Evolutionary conservation across 805 yeast species (phyloP).

Genomic region (Monosporozyma unispora): DNA sequence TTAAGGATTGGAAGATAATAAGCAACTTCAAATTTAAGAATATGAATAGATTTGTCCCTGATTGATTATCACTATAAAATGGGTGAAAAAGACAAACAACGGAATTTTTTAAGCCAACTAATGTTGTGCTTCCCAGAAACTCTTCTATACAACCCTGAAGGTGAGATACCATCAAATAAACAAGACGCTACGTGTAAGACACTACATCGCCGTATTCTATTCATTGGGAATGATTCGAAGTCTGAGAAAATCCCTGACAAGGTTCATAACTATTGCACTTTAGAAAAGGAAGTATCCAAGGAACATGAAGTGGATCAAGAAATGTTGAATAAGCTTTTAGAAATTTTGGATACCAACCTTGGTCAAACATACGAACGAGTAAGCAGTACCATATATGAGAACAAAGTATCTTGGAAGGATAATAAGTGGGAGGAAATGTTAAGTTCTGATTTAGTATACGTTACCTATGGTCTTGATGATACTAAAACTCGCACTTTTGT

Average conservation of each 20-base stretch:
- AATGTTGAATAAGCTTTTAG: constrained; percentile 5
- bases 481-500: neutral
- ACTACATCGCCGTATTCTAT: neutral
- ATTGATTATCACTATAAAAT: neutral
- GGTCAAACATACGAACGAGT: constrained; percentile 17
- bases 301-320: neutral
- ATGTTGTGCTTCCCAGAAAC: neutral
- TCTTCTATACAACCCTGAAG: neutral
- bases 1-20: no score
- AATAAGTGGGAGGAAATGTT: constrained; percentile 26
- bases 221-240: neutral
- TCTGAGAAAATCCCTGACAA: neutral
- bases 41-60: no score
- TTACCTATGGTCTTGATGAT: constrained; percentile 12
- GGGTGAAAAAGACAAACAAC: neutral
- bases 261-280: neutral
- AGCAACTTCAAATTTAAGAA: no score
- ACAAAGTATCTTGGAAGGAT: constrained; percentile 16
- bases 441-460: constrained; percentile 20
- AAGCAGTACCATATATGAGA: constrained; percentile 15
- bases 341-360: constrained; percentile 17
- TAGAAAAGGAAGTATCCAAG: neutral
- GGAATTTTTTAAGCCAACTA: neutral
- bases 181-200: neutral
- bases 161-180: neutral